Evolutionary conservation across 129 eudicot genomes (phyloP), one percentile per base, ranked within the genome.

Genomic region (Tagetes patula): DNA sequence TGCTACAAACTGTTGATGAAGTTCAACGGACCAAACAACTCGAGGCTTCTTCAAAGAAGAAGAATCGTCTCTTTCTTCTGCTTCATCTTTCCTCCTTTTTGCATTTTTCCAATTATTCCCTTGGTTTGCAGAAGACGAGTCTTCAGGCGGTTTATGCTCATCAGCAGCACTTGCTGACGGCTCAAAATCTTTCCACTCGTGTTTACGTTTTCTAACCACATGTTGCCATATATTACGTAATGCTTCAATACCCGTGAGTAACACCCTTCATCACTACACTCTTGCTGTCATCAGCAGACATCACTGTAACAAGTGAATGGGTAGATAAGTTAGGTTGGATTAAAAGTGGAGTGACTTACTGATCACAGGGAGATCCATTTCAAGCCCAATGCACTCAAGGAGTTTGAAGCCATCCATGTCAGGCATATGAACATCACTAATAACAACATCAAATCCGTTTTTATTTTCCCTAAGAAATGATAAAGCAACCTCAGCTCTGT

Each of bases 321-420:
- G 30, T 10, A 36, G 45, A 37, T 36, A 43, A 61, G 65, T 59
- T 40, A 59, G 67, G 27, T 20, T 20, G 27, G 27, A 20, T 20
- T 20, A 20, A 20, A 20, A 20, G 27, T 20, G 27, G 27, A 20
- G 70, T 70, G 67, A 71, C 92, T 84, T 80, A 87, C 92, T 87
- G 65, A 87, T 87, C 41, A 87, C 92, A 49, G 92, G 92, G 2
- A 87, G 80, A 78, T 87, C 88, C 88, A 87, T 84, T 71, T 87
- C 92, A 74, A 87, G 84, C 10, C 88, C 88, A 70, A 87, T 87
- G 47, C 82, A 88, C 67, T 87, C 92, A 63, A 87, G 92, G 65
- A 87, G 84, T 81, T 87, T 87, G 73, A 87, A 87, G 6, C 92
- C 92, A 76, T 87, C 88, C 88, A 87, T 87, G 63, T 87, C 92